Conservation (phyloP, 176 grass and related monocot species). For the Musa schizocarpa region DNA sequence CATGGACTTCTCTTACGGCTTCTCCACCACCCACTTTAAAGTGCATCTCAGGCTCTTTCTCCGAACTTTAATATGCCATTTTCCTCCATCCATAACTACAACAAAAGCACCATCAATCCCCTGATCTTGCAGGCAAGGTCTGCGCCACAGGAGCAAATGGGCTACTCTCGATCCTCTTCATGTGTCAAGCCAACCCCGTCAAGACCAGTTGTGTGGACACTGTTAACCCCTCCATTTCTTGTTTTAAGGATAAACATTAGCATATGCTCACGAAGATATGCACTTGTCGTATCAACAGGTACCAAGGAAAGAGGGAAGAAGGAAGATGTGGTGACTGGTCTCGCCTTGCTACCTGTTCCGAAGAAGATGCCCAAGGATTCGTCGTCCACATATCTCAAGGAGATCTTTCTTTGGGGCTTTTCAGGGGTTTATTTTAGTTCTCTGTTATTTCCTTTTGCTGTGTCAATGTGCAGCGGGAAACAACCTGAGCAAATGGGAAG, state of each 20-base stretch:
- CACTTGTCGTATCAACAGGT: slow-evolving; percentile 18
- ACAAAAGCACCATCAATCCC: background rate
- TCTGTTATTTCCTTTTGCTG: slow-evolving; percentile 34
- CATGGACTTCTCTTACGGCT: slow-evolving; percentile 29
- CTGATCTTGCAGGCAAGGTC: slow-evolving; percentile 17
- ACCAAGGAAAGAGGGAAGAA: slow-evolving; percentile 42
- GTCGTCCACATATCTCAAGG: slow-evolving; percentile 20
- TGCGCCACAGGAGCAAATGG: slow-evolving; percentile 32
- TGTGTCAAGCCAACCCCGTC: slow-evolving; percentile 32
- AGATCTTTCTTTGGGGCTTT: slow-evolving; percentile 10
- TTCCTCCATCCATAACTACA: background rate
- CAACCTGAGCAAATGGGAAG: slow-evolving; percentile 21
- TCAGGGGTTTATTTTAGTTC: background rate
- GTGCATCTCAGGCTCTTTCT: slow-evolving; percentile 1
- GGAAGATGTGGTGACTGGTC: slow-evolving; percentile 39
- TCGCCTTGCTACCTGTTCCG: background rate
- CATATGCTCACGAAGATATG: no score
- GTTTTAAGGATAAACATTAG: background rate
- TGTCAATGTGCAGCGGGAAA: slow-evolving; percentile 56
- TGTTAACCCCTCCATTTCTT: background rate
- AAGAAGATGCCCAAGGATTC: background rate
- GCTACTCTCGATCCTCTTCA: slow-evolving; percentile 36
- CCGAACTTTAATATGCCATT: background rate
- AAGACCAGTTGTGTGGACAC: slow-evolving; percentile 37
- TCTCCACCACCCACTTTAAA: slow-evolving; percentile 35